Evolutionary conservation across 2,329 filamentous ascomycete species (phyloP), one percentile per base, ranked within the genome.

Genomic region (Calonectria pseudoturangicola): DNA sequence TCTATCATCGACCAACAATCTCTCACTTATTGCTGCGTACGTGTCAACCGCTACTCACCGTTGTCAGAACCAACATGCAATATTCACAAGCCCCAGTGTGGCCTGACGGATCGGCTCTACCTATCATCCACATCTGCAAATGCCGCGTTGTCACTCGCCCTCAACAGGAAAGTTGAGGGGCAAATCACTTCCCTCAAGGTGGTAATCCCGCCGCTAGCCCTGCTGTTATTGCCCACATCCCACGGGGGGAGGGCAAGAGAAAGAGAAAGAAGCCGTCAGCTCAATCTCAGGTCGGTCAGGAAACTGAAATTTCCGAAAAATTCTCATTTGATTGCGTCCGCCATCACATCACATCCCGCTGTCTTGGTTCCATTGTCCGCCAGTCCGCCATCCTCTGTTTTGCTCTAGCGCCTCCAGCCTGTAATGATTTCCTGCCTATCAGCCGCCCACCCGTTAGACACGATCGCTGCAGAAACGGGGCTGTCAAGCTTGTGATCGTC

Each of bases 401-500:
- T 7, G 54, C 16, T 28, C 54, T 60, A 60, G 54, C 54, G 54
- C 21, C n/a, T 18, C 33, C 21, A 41, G 54, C 54, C n/a, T 41
- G 54, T 60, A 33, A 12, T 58, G 54, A 60, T 60, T 60, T 60
- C 21, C 33, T 60, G n/a, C 33, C 54, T 41, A 39, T 36, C 54
- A 60, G n/a, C 54, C 54, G 33, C 54, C 54, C 54, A 60, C 54
- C 39, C 54, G 18, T 60, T 60, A 27, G 33, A 60, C 54, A 58
- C 12, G 54, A 58, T 58, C 54, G 54, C 54, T 58, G 54, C 54
- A 60, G 54, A 41, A 60, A 60, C 36, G 54, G 54, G 54, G 54
- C 54, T 39, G 36, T 39, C 33, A 60, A 33, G 54, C 54, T 60
- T 60, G 54, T 60, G 54, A 60, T 60, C 54, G 54, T 60, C 54